Evolutionary conservation across 257 asterid genomes (phyloP).

Genomic region (Lithospermum erythrorhizon): DNA sequence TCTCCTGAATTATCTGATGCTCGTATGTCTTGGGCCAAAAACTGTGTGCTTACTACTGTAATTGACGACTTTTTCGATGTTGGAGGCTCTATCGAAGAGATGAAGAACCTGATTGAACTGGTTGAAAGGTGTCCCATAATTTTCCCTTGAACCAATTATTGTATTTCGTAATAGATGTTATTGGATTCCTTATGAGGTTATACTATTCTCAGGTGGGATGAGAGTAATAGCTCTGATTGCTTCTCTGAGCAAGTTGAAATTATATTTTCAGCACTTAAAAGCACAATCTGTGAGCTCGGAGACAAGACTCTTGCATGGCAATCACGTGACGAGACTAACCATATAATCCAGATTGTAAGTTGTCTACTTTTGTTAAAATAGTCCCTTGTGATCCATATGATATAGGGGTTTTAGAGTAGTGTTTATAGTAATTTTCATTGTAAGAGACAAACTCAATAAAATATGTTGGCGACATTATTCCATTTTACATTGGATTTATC

Average conservation of each 20-base stretch:
- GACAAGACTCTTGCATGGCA: slow-evolving; percentile 44
- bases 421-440: neutral
- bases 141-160: slow-evolving; percentile 2
- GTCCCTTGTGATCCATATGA: neutral
- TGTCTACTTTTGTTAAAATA: slow-evolving; percentile 2
- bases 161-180: neutral
- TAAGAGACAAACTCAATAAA: neutral
- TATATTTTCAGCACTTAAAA: slow-evolving; percentile 54
- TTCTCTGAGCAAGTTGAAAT: slow-evolving; percentile 55
- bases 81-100: slow-evolving; percentile 77
- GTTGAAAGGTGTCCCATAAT: slow-evolving; percentile 35
- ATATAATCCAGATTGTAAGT: slow-evolving; percentile 65
- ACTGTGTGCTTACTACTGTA: slow-evolving; percentile 69
- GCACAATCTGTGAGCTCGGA: slow-evolving; percentile 56
- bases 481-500: neutral
- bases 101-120: slow-evolving; percentile 51
- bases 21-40: slow-evolving; percentile 92
- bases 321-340: slow-evolving; percentile 41
- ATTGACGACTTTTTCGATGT: slow-evolving; percentile 87
- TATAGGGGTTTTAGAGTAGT: neutral
- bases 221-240: slow-evolving; percentile 32
- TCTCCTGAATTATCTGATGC: slow-evolving; percentile 72
- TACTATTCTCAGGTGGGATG: slow-evolving; percentile 66
- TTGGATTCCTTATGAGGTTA: neutral
- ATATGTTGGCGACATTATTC: neutral